These are phyloP conservation scores for Blastobotrys elegans DNA, from an alignment of 1,139 yeast species.

Conservation along the genomic window DNA sequence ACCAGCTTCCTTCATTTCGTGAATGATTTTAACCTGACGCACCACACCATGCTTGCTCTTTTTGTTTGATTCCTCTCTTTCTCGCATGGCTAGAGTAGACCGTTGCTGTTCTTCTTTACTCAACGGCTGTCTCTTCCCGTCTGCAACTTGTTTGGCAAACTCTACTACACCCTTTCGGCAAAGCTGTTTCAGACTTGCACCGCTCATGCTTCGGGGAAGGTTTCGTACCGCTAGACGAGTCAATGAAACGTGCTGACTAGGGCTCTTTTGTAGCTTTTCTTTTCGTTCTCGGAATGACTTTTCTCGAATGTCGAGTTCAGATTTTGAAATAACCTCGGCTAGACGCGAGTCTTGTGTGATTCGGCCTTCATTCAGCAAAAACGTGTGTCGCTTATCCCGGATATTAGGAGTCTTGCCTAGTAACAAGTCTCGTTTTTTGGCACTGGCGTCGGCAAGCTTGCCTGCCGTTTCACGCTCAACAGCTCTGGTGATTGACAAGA, in stretches of 20 bases:
- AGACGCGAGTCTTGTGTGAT: constrained; percentile 75
- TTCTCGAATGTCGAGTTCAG: constrained; percentile 85
- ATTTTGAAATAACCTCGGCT: constrained; percentile 59
- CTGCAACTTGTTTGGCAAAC: constrained; percentile 88
- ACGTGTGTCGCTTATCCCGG: constrained; percentile 79
- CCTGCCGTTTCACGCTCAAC: constrained; percentile 87
- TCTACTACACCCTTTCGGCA: constrained; percentile 94
- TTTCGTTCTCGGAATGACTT: constrained; percentile 82
- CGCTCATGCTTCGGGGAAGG: constrained; percentile 86
- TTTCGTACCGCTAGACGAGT: constrained; percentile 93
- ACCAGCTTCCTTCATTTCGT: constrained; percentile 86
- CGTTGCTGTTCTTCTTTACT: constrained; percentile 85
- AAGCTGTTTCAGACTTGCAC: constrained; percentile 80
- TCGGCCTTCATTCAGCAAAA: constrained; percentile 89
- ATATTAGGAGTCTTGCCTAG: constrained; percentile 65
- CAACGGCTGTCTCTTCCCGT: constrained; percentile 71
- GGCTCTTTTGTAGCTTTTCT: constrained; percentile 85
- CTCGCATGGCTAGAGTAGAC: constrained; percentile 59
- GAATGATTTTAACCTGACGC: constrained; percentile 85
- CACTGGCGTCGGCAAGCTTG: constrained; percentile 66
- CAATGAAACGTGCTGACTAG: constrained; percentile 81
- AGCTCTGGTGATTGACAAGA: constrained; percentile 75
- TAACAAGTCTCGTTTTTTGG: constrained; percentile 64
- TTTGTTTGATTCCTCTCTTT: constrained; percentile 35
- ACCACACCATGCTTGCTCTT: constrained; percentile 84